Evolutionary conservation across 2,329 filamentous ascomycete genomes (phyloP).

Genomic region (Alternaria brassicicola): DNA sequence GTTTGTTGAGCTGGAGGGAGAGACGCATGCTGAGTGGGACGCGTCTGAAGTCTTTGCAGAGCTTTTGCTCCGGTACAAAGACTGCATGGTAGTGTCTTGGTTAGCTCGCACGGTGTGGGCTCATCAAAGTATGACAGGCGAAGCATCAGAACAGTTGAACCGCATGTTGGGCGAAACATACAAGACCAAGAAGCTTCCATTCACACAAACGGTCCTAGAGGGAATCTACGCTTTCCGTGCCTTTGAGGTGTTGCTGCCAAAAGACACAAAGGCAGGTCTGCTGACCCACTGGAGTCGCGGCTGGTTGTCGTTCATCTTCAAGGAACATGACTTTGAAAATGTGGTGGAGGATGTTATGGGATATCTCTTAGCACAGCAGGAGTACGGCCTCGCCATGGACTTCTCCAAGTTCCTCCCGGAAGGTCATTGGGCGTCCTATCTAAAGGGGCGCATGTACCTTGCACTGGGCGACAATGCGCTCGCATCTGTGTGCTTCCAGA

Average conservation of each 20-base stretch:
- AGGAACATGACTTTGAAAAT: conserved; percentile 44
- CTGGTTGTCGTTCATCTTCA: conserved; percentile 52
- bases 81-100: conserved; percentile 46
- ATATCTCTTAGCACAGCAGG: conserved; percentile 52
- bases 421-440: conserved; percentile 70
- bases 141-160: conserved; percentile 34
- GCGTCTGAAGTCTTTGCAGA: conserved; percentile 66
- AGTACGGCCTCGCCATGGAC: conserved; percentile 61
- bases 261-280: conserved; percentile 31
- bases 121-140: conserved; percentile 37
- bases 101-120: conserved; percentile 43
- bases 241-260: conserved; percentile 42
- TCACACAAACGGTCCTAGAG: conserved; percentile 47
- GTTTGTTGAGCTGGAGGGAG: conserved; percentile 68
- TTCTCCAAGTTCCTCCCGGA: conserved; percentile 70
- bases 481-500: conserved; percentile 79
- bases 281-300: conserved; percentile 56
- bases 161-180: conserved; percentile 32
- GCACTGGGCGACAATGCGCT: conserved; percentile 73
- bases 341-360: conserved; percentile 53
- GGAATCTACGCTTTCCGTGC: conserved; percentile 39
- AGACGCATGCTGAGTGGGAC: conserved; percentile 71
- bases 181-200: conserved; percentile 36
- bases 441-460: conserved; percentile 81
- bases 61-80: conserved; percentile 57